These are phyloP conservation scores for Spergularia azorica DNA, from an alignment of 179 eudicot species.

Conservation along the genomic window DNA sequence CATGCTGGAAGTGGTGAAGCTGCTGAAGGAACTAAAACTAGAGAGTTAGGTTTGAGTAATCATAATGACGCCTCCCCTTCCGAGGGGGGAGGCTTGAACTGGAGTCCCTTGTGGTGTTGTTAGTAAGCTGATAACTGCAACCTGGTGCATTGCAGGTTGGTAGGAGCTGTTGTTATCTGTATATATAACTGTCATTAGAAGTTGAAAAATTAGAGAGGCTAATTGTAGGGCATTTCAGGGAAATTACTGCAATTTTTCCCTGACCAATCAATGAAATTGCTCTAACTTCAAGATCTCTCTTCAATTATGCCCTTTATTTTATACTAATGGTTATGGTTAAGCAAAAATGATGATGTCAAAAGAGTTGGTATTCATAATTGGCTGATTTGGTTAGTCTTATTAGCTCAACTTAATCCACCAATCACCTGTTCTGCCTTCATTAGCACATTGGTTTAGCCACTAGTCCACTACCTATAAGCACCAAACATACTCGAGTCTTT, in stretches of 20 bases:
- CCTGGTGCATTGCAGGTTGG: background rate
- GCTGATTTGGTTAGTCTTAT: constrained; percentile 9
- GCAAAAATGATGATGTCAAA: background rate
- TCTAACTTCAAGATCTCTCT: constrained; percentile 14
- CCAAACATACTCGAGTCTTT: constrained; percentile 23
- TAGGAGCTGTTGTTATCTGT: background rate
- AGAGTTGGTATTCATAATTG: constrained; percentile 13
- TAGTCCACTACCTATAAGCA: constrained; percentile 11
- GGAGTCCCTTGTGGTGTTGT: background rate
- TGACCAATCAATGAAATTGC: constrained; percentile 28
- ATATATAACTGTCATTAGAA: background rate
- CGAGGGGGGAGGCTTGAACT: background rate
- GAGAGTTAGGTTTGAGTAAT: constrained; percentile 21
- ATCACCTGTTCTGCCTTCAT: constrained; percentile 28
- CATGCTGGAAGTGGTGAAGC: constrained; percentile 80
- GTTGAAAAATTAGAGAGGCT: background rate
- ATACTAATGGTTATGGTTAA: background rate
- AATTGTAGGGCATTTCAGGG: constrained; percentile 27
- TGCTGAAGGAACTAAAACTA: constrained; percentile 55
- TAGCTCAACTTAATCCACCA: constrained; percentile 27
- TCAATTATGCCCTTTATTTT: background rate
- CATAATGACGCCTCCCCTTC: constrained; percentile 7
- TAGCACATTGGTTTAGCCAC: constrained; percentile 22
- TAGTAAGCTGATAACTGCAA: background rate
- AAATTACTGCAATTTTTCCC: constrained; percentile 6